phyloP scores from a whole-genome alignment of 2,329 filamentous ascomycete species.

The Botrytis squamosa region DNA sequence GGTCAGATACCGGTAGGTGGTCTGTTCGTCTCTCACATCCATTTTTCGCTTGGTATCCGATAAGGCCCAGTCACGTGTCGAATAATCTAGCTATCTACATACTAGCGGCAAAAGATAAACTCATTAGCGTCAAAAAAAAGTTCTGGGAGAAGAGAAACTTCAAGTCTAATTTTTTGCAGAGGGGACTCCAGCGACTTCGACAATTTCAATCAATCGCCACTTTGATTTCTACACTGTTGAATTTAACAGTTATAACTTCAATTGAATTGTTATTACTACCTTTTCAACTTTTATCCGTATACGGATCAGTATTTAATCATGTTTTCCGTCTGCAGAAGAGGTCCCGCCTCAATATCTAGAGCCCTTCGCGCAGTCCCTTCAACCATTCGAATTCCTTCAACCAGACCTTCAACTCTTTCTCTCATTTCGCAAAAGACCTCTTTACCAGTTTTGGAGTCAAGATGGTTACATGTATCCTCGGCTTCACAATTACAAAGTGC shows the following conservation, averaged over 20 bases:
- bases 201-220: slow-evolving; percentile 20
- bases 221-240: slow-evolving; percentile 23
- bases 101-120: slow-evolving; percentile 5
- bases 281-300: slow-evolving; percentile 23
- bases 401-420: slow-evolving; percentile 32
- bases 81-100: not conserved
- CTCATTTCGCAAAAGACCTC: slow-evolving; percentile 26
- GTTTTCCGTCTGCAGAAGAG: slow-evolving; percentile 39
- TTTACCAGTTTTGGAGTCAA: slow-evolving; percentile 28
- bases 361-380: slow-evolving; percentile 31
- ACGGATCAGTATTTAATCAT: slow-evolving; percentile 26
- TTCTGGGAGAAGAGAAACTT: not conserved
- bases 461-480: slow-evolving; percentile 36
- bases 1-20: not conserved
- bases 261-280: slow-evolving; percentile 8
- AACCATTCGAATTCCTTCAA: slow-evolving; percentile 31
- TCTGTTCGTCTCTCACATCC: not conserved
- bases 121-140: slow-evolving; percentile 14
- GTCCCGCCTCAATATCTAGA: slow-evolving; percentile 38
- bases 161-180: not conserved
- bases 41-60: not conserved
- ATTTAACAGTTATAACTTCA: not conserved
- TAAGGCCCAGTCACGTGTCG: not conserved
- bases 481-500: slow-evolving; percentile 26
- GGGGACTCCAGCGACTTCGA: slow-evolving; percentile 5